Base-by-base conservation (phyloP, 2,329 filamentous ascomycete species). In the Elsinoe australis region DNA sequence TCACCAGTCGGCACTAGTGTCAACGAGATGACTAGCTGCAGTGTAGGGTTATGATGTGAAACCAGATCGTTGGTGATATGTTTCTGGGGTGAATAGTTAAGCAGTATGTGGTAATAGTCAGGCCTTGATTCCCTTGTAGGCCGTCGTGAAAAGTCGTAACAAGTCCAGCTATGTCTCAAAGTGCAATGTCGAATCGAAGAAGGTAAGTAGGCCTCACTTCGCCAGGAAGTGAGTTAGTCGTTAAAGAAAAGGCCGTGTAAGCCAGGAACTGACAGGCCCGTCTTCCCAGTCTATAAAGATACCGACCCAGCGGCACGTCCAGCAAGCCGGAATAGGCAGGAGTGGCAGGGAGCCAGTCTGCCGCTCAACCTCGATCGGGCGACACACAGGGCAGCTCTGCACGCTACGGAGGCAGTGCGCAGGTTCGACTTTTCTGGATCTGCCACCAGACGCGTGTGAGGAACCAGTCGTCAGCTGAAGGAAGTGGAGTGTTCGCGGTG, bases 311-410 rank as follows among this genome's bases (percentile, higher is more conserved):
- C 36, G 36, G 36, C 36, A 41, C 36, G 12, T 26, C 15, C 28
- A 17, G 21, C 21, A 29, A 32, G 5, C 39, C 28, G 17, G 15
- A 44, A 44, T 6, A 29, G 39, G 39, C n/a, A 44, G 39, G 39
- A 24, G 14, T 14, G 28, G 39, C 39, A 44, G 26, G 39, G 39
- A 44, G 24, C 14, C 14, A 17, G 14, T 18, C 17, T 7, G 8
- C 17, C 28, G 9, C 26, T 44, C 39, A 44, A 44, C 39, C 39
- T 44, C 39, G 39, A 44, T 44, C 39, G 39, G 39, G 39, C 39
- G 39, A 44, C 39, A 31, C n/a, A 31, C 39, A 29, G 39, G 21
- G 19, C 32, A 18, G 36, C 8, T n/a, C 19, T 26, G 36, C 36
- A 41, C 36, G 36, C 36, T 41, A 41, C 36, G 36, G 36, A n/a